Percentiles rank a stretch among this genome's conserved stretches.
phyloP scores from a whole-genome alignment of 177 flowering plant genomes.

The Vitis hybrid region DNA sequence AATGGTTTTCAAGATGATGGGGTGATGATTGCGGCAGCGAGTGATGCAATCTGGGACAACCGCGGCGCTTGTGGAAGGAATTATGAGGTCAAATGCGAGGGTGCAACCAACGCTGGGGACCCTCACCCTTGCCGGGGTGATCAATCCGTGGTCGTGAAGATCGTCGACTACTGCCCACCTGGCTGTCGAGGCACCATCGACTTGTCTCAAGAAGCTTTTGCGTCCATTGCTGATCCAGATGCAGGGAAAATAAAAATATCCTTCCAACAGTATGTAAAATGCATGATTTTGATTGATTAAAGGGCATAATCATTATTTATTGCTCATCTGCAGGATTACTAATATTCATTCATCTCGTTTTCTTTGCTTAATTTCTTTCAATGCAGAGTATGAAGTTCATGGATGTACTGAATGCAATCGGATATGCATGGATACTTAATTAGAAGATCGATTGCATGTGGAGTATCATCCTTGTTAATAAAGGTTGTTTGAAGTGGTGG shows the following conservation, averaged over 20 bases:
- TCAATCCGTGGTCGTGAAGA: neutral
- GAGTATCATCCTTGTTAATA: too few species aligned
- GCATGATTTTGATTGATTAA: too few species aligned
- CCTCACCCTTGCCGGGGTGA: slow-evolving; percentile 17
- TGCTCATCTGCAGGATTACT: too few species aligned
- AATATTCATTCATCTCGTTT: too few species aligned
- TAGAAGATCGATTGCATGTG: too few species aligned
- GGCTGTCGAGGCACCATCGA: slow-evolving; percentile 19
- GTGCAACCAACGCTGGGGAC: slow-evolving; percentile 12
- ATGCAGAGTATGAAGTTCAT: too few species aligned
- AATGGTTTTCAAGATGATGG: slow-evolving; percentile 14
- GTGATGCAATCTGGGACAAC: slow-evolving; percentile 13
- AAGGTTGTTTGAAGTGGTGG: too few species aligned
- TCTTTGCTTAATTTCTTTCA: too few species aligned
- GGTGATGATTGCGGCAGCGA: slow-evolving; percentile 19
- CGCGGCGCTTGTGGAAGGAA: slow-evolving; percentile 18
- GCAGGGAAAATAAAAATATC: slow-evolving; percentile 11
- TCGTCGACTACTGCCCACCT: slow-evolving; percentile 11
- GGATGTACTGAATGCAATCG: too few species aligned
- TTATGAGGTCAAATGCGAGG: slow-evolving; percentile 15
- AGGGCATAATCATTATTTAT: too few species aligned
- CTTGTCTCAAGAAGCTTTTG: slow-evolving; percentile 19
- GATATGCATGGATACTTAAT: too few species aligned
- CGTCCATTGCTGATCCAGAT: slow-evolving; percentile 15
- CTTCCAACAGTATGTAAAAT: slow-evolving; percentile 6